phyloP scores from a whole-genome alignment of 768 basidiomycete genomes.

The Imleria badia region DNA sequence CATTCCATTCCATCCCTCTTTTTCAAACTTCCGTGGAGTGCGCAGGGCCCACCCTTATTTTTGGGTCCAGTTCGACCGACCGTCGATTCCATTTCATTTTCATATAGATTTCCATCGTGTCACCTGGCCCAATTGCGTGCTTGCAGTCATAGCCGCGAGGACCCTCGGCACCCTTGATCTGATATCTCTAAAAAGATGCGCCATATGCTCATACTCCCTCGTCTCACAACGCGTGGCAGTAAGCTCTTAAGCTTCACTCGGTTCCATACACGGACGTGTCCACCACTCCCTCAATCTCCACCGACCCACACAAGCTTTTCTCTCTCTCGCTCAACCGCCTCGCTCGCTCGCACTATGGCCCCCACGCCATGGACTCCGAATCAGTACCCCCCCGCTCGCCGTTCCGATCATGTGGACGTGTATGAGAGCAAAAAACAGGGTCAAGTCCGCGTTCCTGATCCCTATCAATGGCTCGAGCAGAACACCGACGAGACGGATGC shows the following conservation, averaged over 20 bases:
- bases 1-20: not conserved
- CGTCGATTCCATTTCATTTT: constrained; percentile 9
- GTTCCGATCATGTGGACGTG: constrained; percentile 63
- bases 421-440: constrained; percentile 68
- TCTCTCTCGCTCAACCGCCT: constrained; percentile 1
- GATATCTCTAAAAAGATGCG: constrained; percentile 22
- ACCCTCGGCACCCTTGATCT: constrained; percentile 34
- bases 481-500: constrained; percentile 59
- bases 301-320: not conserved
- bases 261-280: constrained; percentile 10
- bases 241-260: constrained; percentile 21
- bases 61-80: constrained; percentile 3
- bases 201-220: constrained; percentile 10
- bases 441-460: constrained; percentile 62
- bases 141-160: constrained; percentile 5
- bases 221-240: constrained; percentile 21
- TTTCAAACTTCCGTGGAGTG: not conserved
- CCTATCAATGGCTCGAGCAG: constrained; percentile 75
- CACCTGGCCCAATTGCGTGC: constrained; percentile 15
- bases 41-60: not conserved
- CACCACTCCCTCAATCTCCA: constrained; percentile 7
- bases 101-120: constrained; percentile 16
- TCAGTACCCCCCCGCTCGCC: constrained; percentile 61
- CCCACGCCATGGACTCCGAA: constrained; percentile 54
- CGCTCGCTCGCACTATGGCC: constrained; percentile 31